phyloP scores from a whole-genome alignment of 192 early-diverging fungal species.

The Entomortierella beljakovae region DNA sequence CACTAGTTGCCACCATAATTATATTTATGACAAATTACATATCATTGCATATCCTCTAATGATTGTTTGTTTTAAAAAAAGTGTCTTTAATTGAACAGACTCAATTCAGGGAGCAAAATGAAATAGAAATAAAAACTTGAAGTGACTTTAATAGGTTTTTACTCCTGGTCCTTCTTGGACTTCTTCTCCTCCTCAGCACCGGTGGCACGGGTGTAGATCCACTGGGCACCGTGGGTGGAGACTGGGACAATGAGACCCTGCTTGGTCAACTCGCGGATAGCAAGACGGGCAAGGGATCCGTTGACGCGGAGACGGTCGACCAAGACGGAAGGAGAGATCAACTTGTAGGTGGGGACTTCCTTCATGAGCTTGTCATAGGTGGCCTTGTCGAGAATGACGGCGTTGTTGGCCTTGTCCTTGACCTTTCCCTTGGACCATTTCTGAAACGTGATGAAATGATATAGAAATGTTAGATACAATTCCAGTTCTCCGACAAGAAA shows the following conservation, averaged over 20 bases:
- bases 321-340: constrained; percentile 97
- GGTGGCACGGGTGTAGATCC: constrained; percentile 81
- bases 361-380: constrained; percentile 99
- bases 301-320: constrained; percentile 99
- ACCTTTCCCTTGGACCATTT: constrained; percentile 99
- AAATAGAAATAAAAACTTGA: not conserved
- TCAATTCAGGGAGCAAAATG: not conserved
- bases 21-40: no score
- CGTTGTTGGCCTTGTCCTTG: constrained; percentile 99
- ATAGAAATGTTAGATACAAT: no score
- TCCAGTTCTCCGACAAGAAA: no score
- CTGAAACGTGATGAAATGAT: constrained; percentile 64
- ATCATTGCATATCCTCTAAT: no score
- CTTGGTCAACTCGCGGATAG: constrained; percentile 92
- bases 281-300: constrained; percentile 95
- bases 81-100: not conserved
- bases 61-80: not conserved
- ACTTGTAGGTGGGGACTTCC: constrained; percentile 99
- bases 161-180: constrained; percentile 16
- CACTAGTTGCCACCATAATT: no score
- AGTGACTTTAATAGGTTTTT: not conserved
- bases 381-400: constrained; percentile 95
- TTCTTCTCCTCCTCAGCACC: constrained; percentile 64
- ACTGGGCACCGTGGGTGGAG: constrained; percentile 91
- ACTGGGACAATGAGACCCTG: constrained; percentile 95